These are phyloP conservation scores for Lachnellula hyalina DNA, from an alignment of 2,329 filamentous ascomycete genomes.

Conservation along the genomic window DNA sequence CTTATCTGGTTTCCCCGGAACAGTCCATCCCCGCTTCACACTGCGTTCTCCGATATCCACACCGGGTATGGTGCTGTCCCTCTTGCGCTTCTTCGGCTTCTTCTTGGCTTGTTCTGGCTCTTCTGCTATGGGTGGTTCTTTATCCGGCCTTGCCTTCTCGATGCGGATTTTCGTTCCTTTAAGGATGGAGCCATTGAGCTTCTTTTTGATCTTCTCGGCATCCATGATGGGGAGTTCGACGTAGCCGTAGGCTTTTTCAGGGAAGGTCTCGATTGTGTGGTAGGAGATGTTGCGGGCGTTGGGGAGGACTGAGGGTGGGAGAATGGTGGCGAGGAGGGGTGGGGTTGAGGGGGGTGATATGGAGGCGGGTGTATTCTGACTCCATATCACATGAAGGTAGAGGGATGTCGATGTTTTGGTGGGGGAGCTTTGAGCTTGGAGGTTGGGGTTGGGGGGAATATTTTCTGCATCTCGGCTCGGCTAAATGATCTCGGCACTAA, in stretches of 20 bases:
- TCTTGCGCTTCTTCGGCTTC: slow-evolving; percentile 44
- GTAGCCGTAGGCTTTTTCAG: slow-evolving; percentile 86
- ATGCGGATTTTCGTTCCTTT: slow-evolving; percentile 82
- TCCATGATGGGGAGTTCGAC: slow-evolving; percentile 75
- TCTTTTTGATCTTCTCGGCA: slow-evolving; percentile 86
- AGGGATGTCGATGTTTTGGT: background rate
- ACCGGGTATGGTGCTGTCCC: slow-evolving; percentile 54
- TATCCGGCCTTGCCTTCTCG: slow-evolving; percentile 69
- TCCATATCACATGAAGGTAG: background rate
- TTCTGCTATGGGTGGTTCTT: slow-evolving; percentile 35
- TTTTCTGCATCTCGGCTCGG: background rate
- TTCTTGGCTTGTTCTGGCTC: slow-evolving; percentile 37
- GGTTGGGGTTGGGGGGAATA: background rate
- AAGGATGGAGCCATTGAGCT: slow-evolving; percentile 79
- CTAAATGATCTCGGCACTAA: background rate
- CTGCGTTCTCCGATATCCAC: slow-evolving; percentile 57
- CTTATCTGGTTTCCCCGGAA: slow-evolving; percentile 50
- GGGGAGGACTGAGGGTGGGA: slow-evolving; percentile 62
- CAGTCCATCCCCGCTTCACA: slow-evolving; percentile 40
- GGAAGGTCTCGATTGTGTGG: slow-evolving; percentile 79
- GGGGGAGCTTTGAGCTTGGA: background rate
- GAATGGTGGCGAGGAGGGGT: slow-evolving; percentile 65
- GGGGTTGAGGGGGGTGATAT: slow-evolving; percentile 81
- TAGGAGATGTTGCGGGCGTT: slow-evolving; percentile 79
- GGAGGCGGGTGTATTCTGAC: slow-evolving; percentile 53